phyloP scores from a whole-genome alignment of 176 grass and related monocot genomes.

The Triticum urartu region DNA sequence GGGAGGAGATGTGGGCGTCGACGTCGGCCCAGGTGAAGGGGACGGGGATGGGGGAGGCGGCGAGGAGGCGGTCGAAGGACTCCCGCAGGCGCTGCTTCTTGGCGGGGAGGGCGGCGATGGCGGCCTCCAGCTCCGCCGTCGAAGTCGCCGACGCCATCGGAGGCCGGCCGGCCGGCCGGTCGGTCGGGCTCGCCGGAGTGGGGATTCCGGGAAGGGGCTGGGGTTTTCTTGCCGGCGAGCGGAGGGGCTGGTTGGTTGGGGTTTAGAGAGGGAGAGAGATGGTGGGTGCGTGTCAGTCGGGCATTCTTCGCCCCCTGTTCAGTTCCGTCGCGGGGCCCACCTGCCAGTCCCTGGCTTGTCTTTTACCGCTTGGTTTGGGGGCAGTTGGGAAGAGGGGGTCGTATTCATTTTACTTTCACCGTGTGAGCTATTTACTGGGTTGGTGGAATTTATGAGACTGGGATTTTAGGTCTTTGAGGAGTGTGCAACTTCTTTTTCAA shows the following conservation, averaged over 20 bases:
- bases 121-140: slow-evolving; percentile 31
- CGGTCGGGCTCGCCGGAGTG: no score
- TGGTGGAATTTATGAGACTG: no score
- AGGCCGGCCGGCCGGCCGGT: no score
- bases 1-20: slow-evolving; percentile 45
- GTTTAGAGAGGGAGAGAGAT: background rate
- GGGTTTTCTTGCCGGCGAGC: background rate
- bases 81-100: slow-evolving; percentile 49
- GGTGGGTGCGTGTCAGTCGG: background rate
- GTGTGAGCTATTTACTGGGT: no score
- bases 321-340: background rate
- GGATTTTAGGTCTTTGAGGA: no score
- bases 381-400: no score
- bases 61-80: slow-evolving; percentile 40
- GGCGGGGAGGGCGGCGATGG: slow-evolving; percentile 24
- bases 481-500: no score
- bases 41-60: slow-evolving; percentile 28
- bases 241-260: slow-evolving; percentile 18
- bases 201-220: background rate
- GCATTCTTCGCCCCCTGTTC: background rate
- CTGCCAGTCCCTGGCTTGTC: no score
- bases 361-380: no score
- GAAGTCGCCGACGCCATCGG: background rate
- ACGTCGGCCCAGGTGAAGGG: slow-evolving; percentile 54
- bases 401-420: no score